A percentile compares a stretch with the other conserved stretches of the same genome.
These are phyloP conservation scores for Boletus subparvulus DNA, from an alignment of 768 basidiomycete genomes.

Conservation along the genomic window DNA sequence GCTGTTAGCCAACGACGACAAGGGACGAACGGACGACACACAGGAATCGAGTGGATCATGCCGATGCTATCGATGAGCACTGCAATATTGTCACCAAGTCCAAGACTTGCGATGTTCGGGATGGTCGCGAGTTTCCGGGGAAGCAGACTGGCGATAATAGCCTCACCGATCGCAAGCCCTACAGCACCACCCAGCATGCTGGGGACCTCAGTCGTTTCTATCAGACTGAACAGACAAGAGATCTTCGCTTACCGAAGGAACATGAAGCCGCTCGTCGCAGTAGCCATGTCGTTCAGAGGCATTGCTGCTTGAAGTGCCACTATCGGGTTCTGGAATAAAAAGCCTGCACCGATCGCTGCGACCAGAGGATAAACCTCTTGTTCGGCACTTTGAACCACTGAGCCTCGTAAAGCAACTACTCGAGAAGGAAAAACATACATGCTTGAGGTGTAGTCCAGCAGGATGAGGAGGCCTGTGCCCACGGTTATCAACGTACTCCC, in stretches of 20 bases:
- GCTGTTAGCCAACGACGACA: neutral
- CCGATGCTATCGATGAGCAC: slow-evolving; percentile 47
- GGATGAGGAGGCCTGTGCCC: slow-evolving; percentile 72
- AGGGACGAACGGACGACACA: neutral
- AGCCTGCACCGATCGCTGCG: slow-evolving; percentile 61
- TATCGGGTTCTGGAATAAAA: slow-evolving; percentile 64
- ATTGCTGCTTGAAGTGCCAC: slow-evolving; percentile 84
- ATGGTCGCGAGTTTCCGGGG: slow-evolving; percentile 35
- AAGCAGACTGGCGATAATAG: slow-evolving; percentile 59
- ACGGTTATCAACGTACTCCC: slow-evolving; percentile 57
- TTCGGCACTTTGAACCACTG: slow-evolving; percentile 43
- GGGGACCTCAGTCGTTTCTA: neutral
- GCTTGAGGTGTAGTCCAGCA: slow-evolving; percentile 57
- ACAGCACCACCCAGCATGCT: slow-evolving; percentile 72
- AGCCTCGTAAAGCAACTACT: neutral
- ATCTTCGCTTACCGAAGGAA: slow-evolving; percentile 53
- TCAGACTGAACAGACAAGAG: neutral
- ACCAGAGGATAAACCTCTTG: slow-evolving; percentile 67
- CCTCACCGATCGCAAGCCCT: slow-evolving; percentile 70
- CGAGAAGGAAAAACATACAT: slow-evolving; percentile 31
- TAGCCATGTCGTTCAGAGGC: slow-evolving; percentile 84
- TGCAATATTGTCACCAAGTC: slow-evolving; percentile 37
- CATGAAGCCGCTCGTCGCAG: slow-evolving; percentile 68
- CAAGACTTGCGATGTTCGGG: slow-evolving; percentile 25
- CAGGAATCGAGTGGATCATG: slow-evolving; percentile 33